Percentiles rank a stretch among this genome's conserved stretches.
Conservation (phyloP, 306 rosid genomes). For the Vigna nakashimae region DNA sequence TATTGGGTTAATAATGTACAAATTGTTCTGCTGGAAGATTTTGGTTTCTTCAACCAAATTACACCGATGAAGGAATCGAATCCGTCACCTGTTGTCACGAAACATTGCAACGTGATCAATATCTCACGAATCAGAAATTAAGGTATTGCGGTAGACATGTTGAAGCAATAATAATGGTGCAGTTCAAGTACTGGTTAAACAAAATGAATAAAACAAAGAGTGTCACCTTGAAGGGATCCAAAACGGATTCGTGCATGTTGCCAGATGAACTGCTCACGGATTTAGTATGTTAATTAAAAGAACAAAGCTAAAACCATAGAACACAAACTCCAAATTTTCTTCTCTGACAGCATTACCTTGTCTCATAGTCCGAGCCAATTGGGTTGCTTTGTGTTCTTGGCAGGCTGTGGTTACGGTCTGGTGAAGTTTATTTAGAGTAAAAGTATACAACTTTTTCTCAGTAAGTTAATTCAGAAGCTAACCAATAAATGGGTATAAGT, state of each 20-base stretch:
- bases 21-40: constrained; percentile 3
- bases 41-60: constrained; percentile 7
- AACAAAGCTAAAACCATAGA: background rate
- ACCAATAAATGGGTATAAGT: too few species aligned
- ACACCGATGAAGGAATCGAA: constrained; percentile 3
- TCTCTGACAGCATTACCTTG: background rate
- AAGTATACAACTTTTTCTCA: background rate
- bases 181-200: background rate
- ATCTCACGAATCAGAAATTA: constrained; percentile 17
- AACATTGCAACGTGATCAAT: constrained; percentile 26
- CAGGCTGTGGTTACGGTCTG: background rate
- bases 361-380: background rate
- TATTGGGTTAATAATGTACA: constrained; percentile 1
- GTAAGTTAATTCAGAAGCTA: too few species aligned
- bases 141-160: constrained; percentile 21
- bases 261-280: background rate
- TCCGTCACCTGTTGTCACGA: background rate
- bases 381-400: background rate
- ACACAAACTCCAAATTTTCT: constrained; percentile 1
- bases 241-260: background rate
- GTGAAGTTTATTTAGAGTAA: constrained; percentile 9
- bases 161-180: constrained; percentile 25
- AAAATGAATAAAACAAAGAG: constrained; percentile 3
- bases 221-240: constrained; percentile 22
- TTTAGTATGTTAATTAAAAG: background rate